Percentiles rank a stretch among this genome's conserved stretches.
Conservation (phyloP, 352 stramenopile genomes). For the Pythium insidiosum region DNA sequence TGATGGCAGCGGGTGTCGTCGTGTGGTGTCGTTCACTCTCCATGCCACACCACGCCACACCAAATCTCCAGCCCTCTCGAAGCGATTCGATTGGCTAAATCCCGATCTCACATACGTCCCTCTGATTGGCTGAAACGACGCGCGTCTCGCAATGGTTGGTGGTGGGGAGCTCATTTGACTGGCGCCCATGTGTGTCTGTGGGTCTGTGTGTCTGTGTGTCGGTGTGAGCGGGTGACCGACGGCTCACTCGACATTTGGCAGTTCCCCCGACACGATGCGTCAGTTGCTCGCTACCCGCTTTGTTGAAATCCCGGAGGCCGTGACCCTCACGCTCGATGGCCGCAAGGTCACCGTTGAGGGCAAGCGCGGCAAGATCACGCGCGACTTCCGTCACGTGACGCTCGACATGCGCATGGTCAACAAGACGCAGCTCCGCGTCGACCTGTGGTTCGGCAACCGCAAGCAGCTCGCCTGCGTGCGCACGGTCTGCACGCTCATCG, state of each 20-base stretch:
- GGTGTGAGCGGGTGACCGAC: background rate
- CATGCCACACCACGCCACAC: no score
- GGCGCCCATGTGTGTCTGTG: no score
- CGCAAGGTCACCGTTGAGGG: constrained; percentile 95
- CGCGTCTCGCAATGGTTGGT: constrained; percentile 17
- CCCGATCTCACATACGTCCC: background rate
- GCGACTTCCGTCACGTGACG: constrained; percentile 97
- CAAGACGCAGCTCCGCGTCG: constrained; percentile 91
- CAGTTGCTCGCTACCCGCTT: constrained; percentile 90
- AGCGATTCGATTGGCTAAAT: no score
- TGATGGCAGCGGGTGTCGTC: no score
- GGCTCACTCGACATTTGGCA: constrained; percentile 67
- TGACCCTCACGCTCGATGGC: constrained; percentile 92
- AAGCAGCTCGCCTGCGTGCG: constrained; percentile 98
- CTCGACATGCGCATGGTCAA: constrained; percentile 93
- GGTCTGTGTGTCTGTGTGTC: no score
- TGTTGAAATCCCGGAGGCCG: constrained; percentile 91
- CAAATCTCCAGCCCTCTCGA: no score
- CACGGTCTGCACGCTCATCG: constrained; percentile 97
- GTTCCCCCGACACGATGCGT: constrained; percentile 61
- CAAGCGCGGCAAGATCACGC: constrained; percentile 91
- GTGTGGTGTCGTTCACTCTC: no score
- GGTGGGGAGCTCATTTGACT: no score
- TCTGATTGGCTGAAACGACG: constrained; percentile 14
- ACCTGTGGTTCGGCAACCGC: constrained; percentile 98